Conservation (phyloP, 805 yeast genomes). For the Nakazawaea pomicola region DNA sequence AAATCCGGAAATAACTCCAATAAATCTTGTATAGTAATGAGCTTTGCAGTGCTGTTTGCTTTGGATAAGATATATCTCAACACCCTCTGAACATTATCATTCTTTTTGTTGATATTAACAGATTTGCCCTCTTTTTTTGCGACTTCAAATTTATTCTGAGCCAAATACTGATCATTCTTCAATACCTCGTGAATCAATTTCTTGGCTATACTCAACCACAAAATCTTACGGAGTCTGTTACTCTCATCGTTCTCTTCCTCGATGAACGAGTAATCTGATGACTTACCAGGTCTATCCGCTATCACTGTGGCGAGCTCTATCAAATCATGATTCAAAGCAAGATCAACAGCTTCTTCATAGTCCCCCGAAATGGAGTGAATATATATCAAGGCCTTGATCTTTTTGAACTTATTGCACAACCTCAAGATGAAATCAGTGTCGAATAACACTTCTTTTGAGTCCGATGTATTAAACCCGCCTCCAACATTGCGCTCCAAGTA, state of each 20-base stretch:
- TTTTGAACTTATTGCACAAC: slow-evolving; percentile 56
- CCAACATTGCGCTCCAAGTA: slow-evolving; percentile 35
- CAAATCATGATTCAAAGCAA: slow-evolving; percentile 62
- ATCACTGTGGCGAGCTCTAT: slow-evolving; percentile 52
- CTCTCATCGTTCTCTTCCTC: slow-evolving; percentile 30
- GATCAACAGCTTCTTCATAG: slow-evolving; percentile 73
- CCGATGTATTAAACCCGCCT: not conserved
- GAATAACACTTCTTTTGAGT: slow-evolving; percentile 31
- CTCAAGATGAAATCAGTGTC: slow-evolving; percentile 76
- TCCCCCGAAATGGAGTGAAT: slow-evolving; percentile 65
- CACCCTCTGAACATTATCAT: slow-evolving; percentile 23
- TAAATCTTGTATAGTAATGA: slow-evolving; percentile 70
- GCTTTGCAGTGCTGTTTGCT: slow-evolving; percentile 26
- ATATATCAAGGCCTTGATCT: slow-evolving; percentile 61
- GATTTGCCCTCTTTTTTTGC: slow-evolving; percentile 17
- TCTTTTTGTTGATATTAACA: slow-evolving; percentile 24
- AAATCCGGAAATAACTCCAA: slow-evolving; percentile 83
- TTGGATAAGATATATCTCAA: slow-evolving; percentile 35
- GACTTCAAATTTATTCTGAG: slow-evolving; percentile 12
- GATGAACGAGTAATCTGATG: slow-evolving; percentile 33
- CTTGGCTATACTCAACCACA: slow-evolving; percentile 68
- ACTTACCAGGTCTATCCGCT: slow-evolving; percentile 47
- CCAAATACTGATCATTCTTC: slow-evolving; percentile 22
- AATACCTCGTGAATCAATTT: slow-evolving; percentile 36
- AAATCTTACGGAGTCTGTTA: slow-evolving; percentile 48